Conservation (phyloP, 768 basidiomycete species). For the Cyathus striatus region DNA sequence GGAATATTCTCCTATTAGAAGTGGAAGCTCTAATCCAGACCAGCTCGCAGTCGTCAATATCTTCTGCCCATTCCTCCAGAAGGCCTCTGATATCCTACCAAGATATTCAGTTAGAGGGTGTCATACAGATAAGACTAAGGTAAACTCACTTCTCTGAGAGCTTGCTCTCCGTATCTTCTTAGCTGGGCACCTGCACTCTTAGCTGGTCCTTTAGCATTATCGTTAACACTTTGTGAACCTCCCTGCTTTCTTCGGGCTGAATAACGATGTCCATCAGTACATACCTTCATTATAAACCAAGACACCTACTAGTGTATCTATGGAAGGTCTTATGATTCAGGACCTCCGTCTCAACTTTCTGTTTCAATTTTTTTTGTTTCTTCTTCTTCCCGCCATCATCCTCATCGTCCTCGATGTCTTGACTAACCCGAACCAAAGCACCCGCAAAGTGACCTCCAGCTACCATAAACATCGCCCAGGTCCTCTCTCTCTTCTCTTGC, state of each 20-base stretch:
- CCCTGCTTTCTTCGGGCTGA: slow-evolving; percentile 96
- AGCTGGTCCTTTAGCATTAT: slow-evolving; percentile 89
- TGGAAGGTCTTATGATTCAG: slow-evolving; percentile 94
- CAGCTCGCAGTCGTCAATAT: slow-evolving; percentile 79
- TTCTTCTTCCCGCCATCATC: slow-evolving; percentile 32
- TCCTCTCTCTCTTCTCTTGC: slow-evolving; percentile 55
- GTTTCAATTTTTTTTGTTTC: slow-evolving; percentile 53
- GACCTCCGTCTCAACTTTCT: slow-evolving; percentile 77
- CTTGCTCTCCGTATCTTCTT: slow-evolving; percentile 93
- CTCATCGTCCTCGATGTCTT: slow-evolving; percentile 39
- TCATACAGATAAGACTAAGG: not conserved
- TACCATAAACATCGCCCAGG: slow-evolving; percentile 94
- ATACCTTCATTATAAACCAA: slow-evolving; percentile 2
- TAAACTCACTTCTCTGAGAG: slow-evolving; percentile 74
- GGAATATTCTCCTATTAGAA: slow-evolving; percentile 83
- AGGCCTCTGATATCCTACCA: slow-evolving; percentile 82
- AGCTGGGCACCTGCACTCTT: slow-evolving; percentile 92
- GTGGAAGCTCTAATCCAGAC: slow-evolving; percentile 91
- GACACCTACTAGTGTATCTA: slow-evolving; percentile 87
- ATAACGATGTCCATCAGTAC: slow-evolving; percentile 21
- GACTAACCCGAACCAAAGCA: slow-evolving; percentile 71
- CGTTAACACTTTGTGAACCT: slow-evolving; percentile 88
- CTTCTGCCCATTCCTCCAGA: slow-evolving; percentile 81
- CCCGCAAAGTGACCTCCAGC: slow-evolving; percentile 99
- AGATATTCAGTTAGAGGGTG: slow-evolving; percentile 2